These are phyloP conservation scores for Pleurotus salmoneostramineus DNA, from an alignment of 768 basidiomycete species.

Conservation along the genomic window DNA sequence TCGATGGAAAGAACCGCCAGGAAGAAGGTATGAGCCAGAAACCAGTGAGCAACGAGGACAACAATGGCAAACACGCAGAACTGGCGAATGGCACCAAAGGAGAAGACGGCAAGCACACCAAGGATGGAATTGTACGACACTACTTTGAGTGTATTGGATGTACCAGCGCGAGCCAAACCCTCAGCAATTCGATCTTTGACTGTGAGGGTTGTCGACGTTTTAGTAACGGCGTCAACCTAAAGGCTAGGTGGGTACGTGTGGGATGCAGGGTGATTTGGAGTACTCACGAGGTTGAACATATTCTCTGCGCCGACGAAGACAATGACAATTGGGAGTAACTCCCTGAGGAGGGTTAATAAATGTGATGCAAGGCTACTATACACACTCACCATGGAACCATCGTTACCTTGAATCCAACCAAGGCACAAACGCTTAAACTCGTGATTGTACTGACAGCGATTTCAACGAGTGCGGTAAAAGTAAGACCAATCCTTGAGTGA, in stretches of 20 bases:
- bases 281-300: constrained; percentile 87
- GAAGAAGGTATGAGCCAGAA: constrained; percentile 94
- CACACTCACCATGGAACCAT: constrained; percentile 82
- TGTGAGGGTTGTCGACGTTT: constrained; percentile 80
- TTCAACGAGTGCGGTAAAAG: constrained; percentile 91
- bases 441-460: constrained; percentile 91
- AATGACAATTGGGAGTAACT: constrained; percentile 88
- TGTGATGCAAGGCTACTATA: not conserved
- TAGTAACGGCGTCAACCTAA: constrained; percentile 81
- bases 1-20: constrained; percentile 94
- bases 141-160: constrained; percentile 90
- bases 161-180: constrained; percentile 86
- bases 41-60: constrained; percentile 95
- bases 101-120: constrained; percentile 68
- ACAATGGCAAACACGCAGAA: constrained; percentile 94
- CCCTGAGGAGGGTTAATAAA: constrained; percentile 40
- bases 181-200: constrained; percentile 91
- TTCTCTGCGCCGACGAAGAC: constrained; percentile 96
- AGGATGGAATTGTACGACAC: constrained; percentile 82
- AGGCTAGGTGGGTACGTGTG: not conserved
- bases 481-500: constrained; percentile 87
- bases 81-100: constrained; percentile 80
- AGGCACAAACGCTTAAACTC: constrained; percentile 86
- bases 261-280: too few species aligned
- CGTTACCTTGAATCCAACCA: constrained; percentile 84